A percentile compares a stretch with the other conserved stretches of the same genome.
Conservation (phyloP, 805 yeast genomes). For the Saccharomycopsis sp. region DNA sequence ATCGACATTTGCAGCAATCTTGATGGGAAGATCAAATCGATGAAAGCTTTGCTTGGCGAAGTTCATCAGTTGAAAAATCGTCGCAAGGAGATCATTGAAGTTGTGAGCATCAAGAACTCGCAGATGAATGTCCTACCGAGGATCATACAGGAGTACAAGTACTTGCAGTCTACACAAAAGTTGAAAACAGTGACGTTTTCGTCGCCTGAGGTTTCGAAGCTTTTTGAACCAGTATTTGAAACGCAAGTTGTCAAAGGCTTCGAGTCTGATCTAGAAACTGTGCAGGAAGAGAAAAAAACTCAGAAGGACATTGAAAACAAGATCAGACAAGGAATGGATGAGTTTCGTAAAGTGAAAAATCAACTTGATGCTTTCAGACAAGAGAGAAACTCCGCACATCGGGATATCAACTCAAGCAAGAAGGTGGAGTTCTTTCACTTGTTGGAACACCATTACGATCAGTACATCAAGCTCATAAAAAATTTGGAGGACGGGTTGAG, state of each 20-base stretch:
- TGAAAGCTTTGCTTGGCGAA: conserved; percentile 30
- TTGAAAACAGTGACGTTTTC: neutral
- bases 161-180: conserved; percentile 19
- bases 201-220: neutral
- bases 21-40: conserved; percentile 27
- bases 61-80: conserved; percentile 23
- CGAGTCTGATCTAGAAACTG: conserved; percentile 38
- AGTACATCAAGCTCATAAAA: conserved; percentile 45
- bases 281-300: conserved; percentile 32
- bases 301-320: conserved; percentile 34
- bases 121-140: conserved; percentile 44
- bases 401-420: neutral
- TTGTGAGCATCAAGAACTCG: conserved; percentile 36
- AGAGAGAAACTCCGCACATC: conserved; percentile 46
- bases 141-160: conserved; percentile 40
- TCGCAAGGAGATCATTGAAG: conserved; percentile 34
- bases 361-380: conserved; percentile 25
- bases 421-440: conserved; percentile 28
- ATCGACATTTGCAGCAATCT: conserved; percentile 29
- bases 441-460: conserved; percentile 22
- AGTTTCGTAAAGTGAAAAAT: conserved; percentile 29
- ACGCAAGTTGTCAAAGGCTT: conserved; percentile 40
- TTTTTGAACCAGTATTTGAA: conserved; percentile 34
- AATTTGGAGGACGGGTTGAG: conserved; percentile 60
- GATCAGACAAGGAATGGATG: conserved; percentile 29